A percentile compares a stretch with the other conserved stretches of the same genome.
These are phyloP conservation scores for Plasmodium malariae DNA, from an alignment of 169 alveolate species.

Conservation along the genomic window DNA sequence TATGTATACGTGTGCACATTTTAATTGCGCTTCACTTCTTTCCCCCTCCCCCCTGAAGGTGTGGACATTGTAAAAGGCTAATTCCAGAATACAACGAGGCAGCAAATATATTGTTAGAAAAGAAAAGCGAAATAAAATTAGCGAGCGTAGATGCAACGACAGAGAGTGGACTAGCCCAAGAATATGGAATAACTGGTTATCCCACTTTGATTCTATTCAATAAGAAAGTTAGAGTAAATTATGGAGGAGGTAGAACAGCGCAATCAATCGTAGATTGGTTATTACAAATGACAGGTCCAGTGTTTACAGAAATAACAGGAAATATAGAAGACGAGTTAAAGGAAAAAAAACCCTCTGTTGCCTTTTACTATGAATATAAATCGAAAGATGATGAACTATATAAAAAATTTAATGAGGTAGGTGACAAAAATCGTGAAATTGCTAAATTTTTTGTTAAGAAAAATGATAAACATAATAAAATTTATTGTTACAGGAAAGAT, in stretches of 20 bases:
- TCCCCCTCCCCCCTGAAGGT: slow-evolving; percentile 65
- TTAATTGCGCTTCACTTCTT: neutral
- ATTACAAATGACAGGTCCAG: slow-evolving; percentile 81
- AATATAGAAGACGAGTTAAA: slow-evolving; percentile 50
- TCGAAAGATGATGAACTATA: slow-evolving; percentile 74
- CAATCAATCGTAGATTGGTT: slow-evolving; percentile 83
- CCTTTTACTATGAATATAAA: slow-evolving; percentile 76
- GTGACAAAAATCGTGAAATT: slow-evolving; percentile 80
- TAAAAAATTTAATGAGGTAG: slow-evolving; percentile 78
- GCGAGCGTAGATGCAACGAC: slow-evolving; percentile 94
- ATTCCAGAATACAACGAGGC: slow-evolving; percentile 96
- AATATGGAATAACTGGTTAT: slow-evolving; percentile 91
- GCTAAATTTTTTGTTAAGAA: slow-evolving; percentile 80
- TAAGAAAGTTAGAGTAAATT: slow-evolving; percentile 79
- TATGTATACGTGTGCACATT: neutral
- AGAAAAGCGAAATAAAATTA: slow-evolving; percentile 85
- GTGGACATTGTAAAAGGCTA: slow-evolving; percentile 93
- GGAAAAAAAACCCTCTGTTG: slow-evolving; percentile 52
- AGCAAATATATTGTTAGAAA: slow-evolving; percentile 87
- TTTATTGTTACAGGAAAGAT: slow-evolving; percentile 64
- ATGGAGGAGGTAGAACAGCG: slow-evolving; percentile 84
- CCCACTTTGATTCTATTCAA: slow-evolving; percentile 94
- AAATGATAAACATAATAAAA: slow-evolving; percentile 75
- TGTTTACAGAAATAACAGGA: slow-evolving; percentile 75
- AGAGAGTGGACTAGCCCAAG: slow-evolving; percentile 85